Evolutionary conservation across 2,329 filamentous ascomycete species (phyloP).

Genomic region (Alternaria viburni): DNA sequence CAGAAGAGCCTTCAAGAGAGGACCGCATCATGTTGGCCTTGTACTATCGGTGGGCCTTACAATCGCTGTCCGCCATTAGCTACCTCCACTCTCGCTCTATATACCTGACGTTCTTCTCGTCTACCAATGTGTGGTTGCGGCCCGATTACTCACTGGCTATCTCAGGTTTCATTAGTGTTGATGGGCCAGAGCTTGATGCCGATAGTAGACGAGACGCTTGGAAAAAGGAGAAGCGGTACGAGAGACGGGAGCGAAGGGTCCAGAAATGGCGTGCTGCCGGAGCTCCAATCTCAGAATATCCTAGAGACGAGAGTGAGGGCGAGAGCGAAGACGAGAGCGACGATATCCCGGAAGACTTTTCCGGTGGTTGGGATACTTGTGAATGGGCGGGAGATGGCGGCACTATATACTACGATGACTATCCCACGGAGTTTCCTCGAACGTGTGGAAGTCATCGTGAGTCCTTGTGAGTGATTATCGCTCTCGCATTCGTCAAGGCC

Average conservation of each 20-base stretch:
- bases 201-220: not conserved
- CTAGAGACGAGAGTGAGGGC: not conserved
- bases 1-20: not conserved
- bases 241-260: not conserved
- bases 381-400: not conserved
- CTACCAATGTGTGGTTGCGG: conserved; percentile 7
- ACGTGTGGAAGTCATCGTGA: not conserved
- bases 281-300: not conserved
- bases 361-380: not conserved
- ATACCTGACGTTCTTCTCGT: conserved; percentile 7
- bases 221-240: not conserved
- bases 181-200: not conserved
- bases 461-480: not conserved
- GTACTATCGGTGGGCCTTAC: conserved; percentile 17
- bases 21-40: conserved; percentile 9
- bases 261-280: not conserved
- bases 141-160: conserved; percentile 14
- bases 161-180: conserved; percentile 4
- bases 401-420: not conserved
- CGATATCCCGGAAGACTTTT: not conserved
- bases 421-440: not conserved
- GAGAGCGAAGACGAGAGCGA: not conserved
- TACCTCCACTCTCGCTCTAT: conserved; percentile 6
- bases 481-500: no score
- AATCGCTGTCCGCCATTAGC: conserved; percentile 10